Conservation (phyloP, 371 early-diverging fungal genomes). For the Circinella umbellata region DNA sequence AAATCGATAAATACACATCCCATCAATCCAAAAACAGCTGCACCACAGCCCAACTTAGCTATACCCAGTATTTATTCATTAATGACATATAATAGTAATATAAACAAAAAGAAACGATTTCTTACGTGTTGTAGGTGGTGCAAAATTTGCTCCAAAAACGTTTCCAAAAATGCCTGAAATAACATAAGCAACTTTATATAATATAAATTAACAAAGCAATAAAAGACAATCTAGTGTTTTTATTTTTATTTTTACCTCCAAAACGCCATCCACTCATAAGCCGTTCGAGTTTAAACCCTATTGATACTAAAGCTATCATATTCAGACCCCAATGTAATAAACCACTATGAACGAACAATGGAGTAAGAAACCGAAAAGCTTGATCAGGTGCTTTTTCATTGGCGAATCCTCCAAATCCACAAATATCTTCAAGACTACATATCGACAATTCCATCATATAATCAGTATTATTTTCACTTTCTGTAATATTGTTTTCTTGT, state of each 20-base stretch:
- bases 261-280: constrained; percentile 73
- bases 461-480: neutral
- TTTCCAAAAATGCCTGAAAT: constrained; percentile 58
- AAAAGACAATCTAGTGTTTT: neutral
- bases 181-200: constrained; percentile 51
- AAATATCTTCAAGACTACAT: constrained; percentile 50
- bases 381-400: constrained; percentile 53
- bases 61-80: neutral
- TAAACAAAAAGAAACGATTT: neutral
- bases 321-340: constrained; percentile 73
- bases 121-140: constrained; percentile 56
- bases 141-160: constrained; percentile 56
- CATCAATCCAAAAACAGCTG: constrained; percentile 72
- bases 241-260: constrained; percentile 33
- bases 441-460: neutral
- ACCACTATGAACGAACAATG: constrained; percentile 82
- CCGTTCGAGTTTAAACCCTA: constrained; percentile 68
- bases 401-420: constrained; percentile 50
- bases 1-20: constrained; percentile 73
- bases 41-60: constrained; percentile 74
- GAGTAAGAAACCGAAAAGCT: constrained; percentile 75
- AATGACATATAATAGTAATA: neutral
- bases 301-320: constrained; percentile 57
- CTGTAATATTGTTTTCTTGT: no score
- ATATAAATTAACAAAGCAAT: neutral